These are phyloP conservation scores for Alternaria brassicicola DNA, from an alignment of 2,329 filamentous ascomycete genomes.

Conservation along the genomic window DNA sequence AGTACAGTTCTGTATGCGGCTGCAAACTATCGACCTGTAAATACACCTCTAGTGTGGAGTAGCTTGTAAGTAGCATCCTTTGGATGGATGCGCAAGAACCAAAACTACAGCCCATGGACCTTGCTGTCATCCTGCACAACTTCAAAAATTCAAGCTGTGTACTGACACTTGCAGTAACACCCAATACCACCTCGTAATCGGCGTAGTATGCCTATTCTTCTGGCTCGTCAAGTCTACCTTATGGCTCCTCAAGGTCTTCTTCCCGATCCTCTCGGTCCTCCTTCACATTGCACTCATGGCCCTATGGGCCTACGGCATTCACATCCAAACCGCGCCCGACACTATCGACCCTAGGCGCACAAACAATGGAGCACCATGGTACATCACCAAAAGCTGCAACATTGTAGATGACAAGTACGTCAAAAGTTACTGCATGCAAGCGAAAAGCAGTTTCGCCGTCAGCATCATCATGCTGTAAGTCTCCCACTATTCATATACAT, in stretches of 20 bases:
- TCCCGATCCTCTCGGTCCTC: conserved; percentile 66
- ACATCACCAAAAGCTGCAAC: conserved; percentile 72
- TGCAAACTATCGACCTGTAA: conserved; percentile 69
- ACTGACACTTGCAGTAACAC: conserved; percentile 63
- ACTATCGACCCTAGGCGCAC: conserved; percentile 68
- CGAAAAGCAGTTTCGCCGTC: conserved; percentile 69
- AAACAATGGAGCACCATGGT: conserved; percentile 72
- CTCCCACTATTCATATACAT: neutral
- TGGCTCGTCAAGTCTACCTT: conserved; percentile 72
- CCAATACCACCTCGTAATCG: conserved; percentile 76
- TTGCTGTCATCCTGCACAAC: neutral
- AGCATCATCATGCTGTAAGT: conserved; percentile 73
- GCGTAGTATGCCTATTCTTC: conserved; percentile 76
- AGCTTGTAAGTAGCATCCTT: conserved; percentile 62
- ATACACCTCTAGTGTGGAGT: conserved; percentile 74
- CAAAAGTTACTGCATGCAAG: conserved; percentile 66
- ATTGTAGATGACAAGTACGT: conserved; percentile 63
- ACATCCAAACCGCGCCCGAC: conserved; percentile 76
- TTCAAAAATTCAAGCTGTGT: neutral
- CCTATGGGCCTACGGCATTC: conserved; percentile 70
- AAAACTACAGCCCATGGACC: neutral
- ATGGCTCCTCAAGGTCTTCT: conserved; percentile 74
- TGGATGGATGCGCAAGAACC: neutral
- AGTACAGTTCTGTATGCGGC: conserved; percentile 72
- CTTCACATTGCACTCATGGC: conserved; percentile 63